Base-by-base conservation (phyloP, 108 stramenopile genomes). In the Aurantiochytrium sp. region DNA sequence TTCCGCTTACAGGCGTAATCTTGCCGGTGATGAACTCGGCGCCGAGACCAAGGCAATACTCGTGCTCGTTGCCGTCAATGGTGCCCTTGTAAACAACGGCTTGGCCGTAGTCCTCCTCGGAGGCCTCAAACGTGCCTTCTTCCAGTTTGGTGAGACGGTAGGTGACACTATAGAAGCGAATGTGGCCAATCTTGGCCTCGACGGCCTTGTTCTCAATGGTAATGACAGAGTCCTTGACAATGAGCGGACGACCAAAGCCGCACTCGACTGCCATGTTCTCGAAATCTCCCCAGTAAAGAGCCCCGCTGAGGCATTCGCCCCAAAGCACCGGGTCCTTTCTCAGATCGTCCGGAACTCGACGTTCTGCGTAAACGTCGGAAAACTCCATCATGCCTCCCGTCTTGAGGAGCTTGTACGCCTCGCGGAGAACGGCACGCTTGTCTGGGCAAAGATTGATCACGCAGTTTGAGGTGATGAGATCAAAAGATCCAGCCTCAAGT, bases 241-340 rank as follows among this genome's bases (percentile, higher is more conserved):
- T 92, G 12, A 97, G 95, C 28, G 97, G 96, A 91, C 98, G 97
- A 44, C 89, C 89, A 87, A 98, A 98, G 25, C 97, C 98, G 72
- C 94, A 94, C 49, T 93, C 91, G 58, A 94, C 95, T 87, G 96
- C 95, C 87, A 97, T 89, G 60, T 95, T 95, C 58, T 96, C 91
- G 90, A 98, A 98, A 89, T 98, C 98, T 91, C 97, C 97, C 97
- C 97, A 98, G 90, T 98, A 98, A 29, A 98, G 91, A 3, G 98
- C 98, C 45, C 98, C 98, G 18, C 92, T 92, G 43, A 98, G 89
- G 89, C 98, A 98, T 90, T 98, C 98, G 44, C 98, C 98, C 96
- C 97, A 97, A 19, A 98, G 89, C 16, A 97, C 96, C 49, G 58
- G 90, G 49, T 92, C 89, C 58, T 90, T 91, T 14, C 60, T 59